phyloP scores from a whole-genome alignment of 306 rosid genomes.

The Cucurbita pepo region DNA sequence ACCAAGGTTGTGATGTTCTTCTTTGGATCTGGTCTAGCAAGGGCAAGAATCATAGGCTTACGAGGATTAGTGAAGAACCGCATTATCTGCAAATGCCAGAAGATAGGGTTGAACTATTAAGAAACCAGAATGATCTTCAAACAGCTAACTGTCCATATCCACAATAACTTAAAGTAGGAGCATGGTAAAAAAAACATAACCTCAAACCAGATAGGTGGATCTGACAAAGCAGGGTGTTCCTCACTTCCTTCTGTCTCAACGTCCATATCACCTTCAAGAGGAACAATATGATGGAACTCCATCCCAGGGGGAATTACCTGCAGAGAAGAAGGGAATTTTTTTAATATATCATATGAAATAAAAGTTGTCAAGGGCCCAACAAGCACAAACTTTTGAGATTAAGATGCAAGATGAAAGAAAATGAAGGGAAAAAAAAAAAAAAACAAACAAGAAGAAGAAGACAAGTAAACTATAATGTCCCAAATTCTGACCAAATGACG shows the following conservation, averaged over 20 bases:
- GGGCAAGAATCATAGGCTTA: slow-evolving; percentile 96
- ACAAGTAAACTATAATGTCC: neutral
- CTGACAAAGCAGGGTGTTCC: slow-evolving; percentile 79
- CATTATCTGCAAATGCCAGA: slow-evolving; percentile 54
- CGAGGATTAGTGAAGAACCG: slow-evolving; percentile 93
- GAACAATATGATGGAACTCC: slow-evolving; percentile 95
- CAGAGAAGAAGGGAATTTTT: slow-evolving; percentile 10
- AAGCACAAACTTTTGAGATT: neutral
- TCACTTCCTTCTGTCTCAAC: slow-evolving; percentile 67
- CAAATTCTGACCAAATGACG: neutral
- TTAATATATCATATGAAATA: slow-evolving; percentile 5
- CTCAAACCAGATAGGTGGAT: slow-evolving; percentile 94
- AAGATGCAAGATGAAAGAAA: neutral
- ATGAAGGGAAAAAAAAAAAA: neutral
- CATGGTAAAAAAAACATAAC: slow-evolving; percentile 29
- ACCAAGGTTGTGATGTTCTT: slow-evolving; percentile 97
- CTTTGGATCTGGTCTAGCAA: slow-evolving; percentile 97
- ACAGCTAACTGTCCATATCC: slow-evolving; percentile 8
- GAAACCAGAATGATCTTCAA: neutral
- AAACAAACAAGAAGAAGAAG: too few species aligned
- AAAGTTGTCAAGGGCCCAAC: slow-evolving; percentile 7
- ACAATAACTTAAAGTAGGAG: slow-evolving; percentile 13
- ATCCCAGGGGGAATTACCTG: slow-evolving; percentile 95
- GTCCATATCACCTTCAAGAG: slow-evolving; percentile 78
- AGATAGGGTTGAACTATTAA: neutral